Evolutionary conservation across 257 asterid genomes (phyloP).

Genomic region (Craterostigma plantagineum): DNA sequence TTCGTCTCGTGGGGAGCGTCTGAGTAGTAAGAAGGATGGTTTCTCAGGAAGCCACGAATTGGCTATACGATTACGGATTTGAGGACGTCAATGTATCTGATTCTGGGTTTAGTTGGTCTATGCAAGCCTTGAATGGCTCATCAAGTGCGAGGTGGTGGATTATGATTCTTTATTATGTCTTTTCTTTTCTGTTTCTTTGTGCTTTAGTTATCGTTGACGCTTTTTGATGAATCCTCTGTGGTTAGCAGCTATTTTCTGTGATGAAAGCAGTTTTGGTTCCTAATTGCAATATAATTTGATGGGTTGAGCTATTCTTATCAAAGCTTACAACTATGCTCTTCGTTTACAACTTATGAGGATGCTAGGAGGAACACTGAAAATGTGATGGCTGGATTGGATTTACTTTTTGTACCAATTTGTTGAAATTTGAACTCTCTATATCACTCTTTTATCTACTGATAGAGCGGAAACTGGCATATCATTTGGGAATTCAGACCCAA

Average conservation of each 20-base stretch:
- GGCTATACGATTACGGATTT: constrained; percentile 76
- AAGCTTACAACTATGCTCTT: no score
- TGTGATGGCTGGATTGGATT: no score
- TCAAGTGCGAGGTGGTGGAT: constrained; percentile 33
- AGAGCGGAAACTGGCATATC: constrained; percentile 45
- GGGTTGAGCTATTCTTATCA: no score
- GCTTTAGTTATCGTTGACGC: neutral
- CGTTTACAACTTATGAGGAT: no score
- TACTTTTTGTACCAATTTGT: neutral
- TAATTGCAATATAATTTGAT: no score
- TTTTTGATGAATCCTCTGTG: no score
- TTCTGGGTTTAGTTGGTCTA: constrained; percentile 57
- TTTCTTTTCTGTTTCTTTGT: no score
- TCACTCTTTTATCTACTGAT: constrained; percentile 5
- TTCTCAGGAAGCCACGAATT: constrained; percentile 66
- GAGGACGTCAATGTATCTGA: constrained; percentile 50
- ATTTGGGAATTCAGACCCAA: constrained; percentile 37
- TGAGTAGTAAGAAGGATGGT: constrained; percentile 44
- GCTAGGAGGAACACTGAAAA: no score
- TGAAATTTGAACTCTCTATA: neutral
- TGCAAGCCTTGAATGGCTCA: constrained; percentile 43
- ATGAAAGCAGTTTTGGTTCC: no score
- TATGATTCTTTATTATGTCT: constrained; percentile 1
- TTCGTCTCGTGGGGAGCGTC: no score
- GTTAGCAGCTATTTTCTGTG: no score